A percentile compares a stretch with the other conserved stretches of the same genome.
Evolutionary conservation across 345 rosid species (phyloP).

Genomic region (Salix udensis): DNA sequence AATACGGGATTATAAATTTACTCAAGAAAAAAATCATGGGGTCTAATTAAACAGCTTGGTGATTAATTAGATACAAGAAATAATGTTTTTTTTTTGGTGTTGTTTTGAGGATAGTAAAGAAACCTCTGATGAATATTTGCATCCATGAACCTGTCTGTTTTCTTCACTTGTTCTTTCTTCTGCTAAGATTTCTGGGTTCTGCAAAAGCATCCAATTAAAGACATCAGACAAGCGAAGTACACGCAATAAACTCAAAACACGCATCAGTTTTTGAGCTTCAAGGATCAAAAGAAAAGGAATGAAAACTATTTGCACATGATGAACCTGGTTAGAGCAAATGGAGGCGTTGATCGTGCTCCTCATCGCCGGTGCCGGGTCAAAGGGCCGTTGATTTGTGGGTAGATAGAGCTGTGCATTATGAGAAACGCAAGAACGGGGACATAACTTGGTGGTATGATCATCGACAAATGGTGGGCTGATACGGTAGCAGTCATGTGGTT

Average conservation of each 20-base stretch:
- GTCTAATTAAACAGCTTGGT: too few species aligned
- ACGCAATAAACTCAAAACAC: too few species aligned
- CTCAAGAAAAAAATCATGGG: not conserved
- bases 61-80: too few species aligned
- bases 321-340: conserved; percentile 4
- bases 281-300: not conserved
- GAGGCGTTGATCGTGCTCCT: not conserved
- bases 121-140: not conserved
- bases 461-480: too few species aligned
- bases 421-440: too few species aligned
- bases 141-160: not conserved
- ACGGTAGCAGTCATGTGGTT: too few species aligned
- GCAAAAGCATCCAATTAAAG: not conserved
- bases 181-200: not conserved
- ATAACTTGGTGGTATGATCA: too few species aligned
- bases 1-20: not conserved
- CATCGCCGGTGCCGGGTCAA: not conserved
- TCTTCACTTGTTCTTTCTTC: not conserved
- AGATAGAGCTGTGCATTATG: too few species aligned
- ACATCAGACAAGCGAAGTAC: too few species aligned
- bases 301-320: not conserved
- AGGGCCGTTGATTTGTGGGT: too few species aligned
- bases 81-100: too few species aligned
- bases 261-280: not conserved
- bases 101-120: not conserved